A percentile compares a stretch with the other conserved stretches of the same genome.
These are phyloP conservation scores for Diaporthe longicolla DNA, from an alignment of 2,329 filamentous ascomycete species.

Conservation along the genomic window DNA sequence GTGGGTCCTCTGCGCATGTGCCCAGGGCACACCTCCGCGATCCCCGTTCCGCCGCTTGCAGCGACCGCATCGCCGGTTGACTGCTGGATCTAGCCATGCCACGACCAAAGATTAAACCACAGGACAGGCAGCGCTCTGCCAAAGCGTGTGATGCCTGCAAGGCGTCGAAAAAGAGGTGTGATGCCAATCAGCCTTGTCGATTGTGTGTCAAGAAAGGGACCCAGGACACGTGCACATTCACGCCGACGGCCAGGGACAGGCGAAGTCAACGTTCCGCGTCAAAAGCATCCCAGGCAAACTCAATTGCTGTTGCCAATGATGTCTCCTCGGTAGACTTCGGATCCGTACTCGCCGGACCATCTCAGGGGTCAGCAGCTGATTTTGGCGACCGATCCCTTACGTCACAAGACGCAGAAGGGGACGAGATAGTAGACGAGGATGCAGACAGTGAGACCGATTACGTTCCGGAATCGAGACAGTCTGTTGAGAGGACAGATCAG, in stretches of 20 bases:
- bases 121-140: constrained; percentile 40
- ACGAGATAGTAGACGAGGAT: constrained; percentile 3
- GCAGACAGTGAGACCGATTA: constrained; percentile 37
- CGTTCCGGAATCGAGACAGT: constrained; percentile 24
- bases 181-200: constrained; percentile 35
- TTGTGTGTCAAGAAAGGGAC: constrained; percentile 36
- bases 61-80: neutral
- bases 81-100: constrained; percentile 26
- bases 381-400: neutral
- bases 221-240: constrained; percentile 36
- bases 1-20: constrained; percentile 22
- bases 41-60: constrained; percentile 21
- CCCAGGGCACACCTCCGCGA: constrained; percentile 14
- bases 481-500: constrained; percentile 2
- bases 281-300: constrained; percentile 6
- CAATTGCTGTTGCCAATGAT: constrained; percentile 14
- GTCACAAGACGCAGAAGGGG: neutral
- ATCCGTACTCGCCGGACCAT: neutral
- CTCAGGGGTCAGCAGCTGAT: neutral
- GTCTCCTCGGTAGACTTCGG: neutral
- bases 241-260: constrained; percentile 32
- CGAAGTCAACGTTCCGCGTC: constrained; percentile 2
- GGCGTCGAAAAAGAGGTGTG: constrained; percentile 40
- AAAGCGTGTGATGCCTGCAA: constrained; percentile 40
- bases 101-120: constrained; percentile 37